These are phyloP conservation scores for Kodamaea kaohsiungensis DNA, from an alignment of 805 yeast species.

Conservation along the genomic window DNA sequence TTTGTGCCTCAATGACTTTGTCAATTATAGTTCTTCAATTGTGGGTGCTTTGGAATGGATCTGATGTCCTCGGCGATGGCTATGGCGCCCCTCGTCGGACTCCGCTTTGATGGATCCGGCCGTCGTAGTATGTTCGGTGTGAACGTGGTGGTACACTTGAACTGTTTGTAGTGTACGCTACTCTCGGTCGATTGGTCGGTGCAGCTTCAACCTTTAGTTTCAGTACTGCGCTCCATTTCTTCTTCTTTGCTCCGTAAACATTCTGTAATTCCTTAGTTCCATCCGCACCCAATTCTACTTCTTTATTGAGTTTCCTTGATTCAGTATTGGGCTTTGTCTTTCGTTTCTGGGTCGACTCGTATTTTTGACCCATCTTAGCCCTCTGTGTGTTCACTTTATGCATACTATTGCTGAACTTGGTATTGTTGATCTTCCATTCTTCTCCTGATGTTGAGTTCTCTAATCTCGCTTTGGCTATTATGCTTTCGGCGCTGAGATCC, in stretches of 20 bases:
- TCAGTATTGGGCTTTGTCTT: background rate
- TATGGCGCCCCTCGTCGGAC: conserved; percentile 11
- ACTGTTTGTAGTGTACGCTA: background rate
- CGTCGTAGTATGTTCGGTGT: background rate
- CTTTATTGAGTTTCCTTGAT: background rate
- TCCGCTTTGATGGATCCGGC: conserved; percentile 6
- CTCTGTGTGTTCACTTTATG: background rate
- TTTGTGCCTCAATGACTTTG: background rate
- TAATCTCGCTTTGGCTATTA: conserved; percentile 25
- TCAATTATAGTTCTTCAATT: conserved; percentile 1
- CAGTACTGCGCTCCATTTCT: conserved; percentile 7
- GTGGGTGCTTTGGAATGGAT: background rate
- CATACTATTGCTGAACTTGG: background rate
- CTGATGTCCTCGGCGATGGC: conserved; percentile 9
- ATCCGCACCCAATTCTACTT: conserved; percentile 7
- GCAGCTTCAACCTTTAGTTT: conserved; percentile 11
- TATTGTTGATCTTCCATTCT: conserved; percentile 9
- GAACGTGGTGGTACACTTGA: background rate
- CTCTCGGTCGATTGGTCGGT: background rate
- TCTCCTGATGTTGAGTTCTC: conserved; percentile 27
- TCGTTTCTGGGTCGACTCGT: conserved; percentile 2
- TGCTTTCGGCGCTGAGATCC: conserved; percentile 16
- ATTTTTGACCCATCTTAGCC: background rate
- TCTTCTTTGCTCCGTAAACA: conserved; percentile 3
- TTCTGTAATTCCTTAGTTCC: conserved; percentile 7